These are phyloP conservation scores for Phlebopus sp. DNA, from an alignment of 1,284 basidiomycete genomes.

Conservation along the genomic window DNA sequence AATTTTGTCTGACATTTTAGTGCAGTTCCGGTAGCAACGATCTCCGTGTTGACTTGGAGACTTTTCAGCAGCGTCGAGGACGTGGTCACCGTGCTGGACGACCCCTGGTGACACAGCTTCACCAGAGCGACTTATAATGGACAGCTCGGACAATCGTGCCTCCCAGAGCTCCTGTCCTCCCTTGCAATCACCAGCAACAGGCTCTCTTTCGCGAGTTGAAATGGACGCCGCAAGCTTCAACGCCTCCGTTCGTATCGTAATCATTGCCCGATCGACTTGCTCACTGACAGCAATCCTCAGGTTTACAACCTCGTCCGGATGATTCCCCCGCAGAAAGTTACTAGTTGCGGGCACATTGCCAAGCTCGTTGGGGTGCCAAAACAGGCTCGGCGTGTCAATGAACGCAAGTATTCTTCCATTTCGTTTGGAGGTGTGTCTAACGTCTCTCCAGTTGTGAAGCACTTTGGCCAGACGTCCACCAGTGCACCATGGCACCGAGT, in stretches of 20 bases:
- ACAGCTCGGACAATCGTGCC: neutral
- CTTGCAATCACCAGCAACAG: neutral
- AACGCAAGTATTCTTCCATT: conserved; percentile 11
- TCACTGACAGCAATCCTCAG: conserved; percentile 3
- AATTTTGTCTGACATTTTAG: no score
- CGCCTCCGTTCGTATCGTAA: conserved; percentile 10
- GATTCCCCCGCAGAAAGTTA: conserved; percentile 19
- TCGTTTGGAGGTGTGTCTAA: neutral
- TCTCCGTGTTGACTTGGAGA: no score
- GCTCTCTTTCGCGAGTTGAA: conserved; percentile 3
- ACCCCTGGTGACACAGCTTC: neutral
- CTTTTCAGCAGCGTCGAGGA: no score
- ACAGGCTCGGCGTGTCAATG: conserved; percentile 18
- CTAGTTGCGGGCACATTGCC: conserved; percentile 22
- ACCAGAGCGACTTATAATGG: neutral
- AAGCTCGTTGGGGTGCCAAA: conserved; percentile 17
- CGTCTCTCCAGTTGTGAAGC: conserved; percentile 13
- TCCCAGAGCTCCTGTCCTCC: neutral
- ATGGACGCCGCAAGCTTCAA: conserved; percentile 22
- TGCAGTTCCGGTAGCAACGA: no score
- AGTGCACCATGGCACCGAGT: conserved; percentile 23
- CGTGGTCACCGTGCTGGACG: no score
- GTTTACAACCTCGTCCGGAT: conserved; percentile 19
- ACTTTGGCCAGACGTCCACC: conserved; percentile 18
- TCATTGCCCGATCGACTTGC: neutral